phyloP scores from a whole-genome alignment of 2,329 filamentous ascomycete genomes.

The Trichoderma guizhouense region DNA sequence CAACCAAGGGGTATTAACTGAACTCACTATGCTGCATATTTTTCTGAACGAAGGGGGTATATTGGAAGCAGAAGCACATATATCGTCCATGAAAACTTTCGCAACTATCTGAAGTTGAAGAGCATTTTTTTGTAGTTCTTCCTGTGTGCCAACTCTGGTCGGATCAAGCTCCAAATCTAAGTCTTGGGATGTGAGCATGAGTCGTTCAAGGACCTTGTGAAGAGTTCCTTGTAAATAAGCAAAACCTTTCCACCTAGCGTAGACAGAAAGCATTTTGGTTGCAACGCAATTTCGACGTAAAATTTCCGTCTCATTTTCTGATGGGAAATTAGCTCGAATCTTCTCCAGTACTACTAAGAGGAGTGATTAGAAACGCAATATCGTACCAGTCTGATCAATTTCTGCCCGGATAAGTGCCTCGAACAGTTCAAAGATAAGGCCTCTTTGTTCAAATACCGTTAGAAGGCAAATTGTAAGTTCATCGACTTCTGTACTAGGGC shows the following conservation, averaged over 20 bases:
- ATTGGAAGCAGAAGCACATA: slow-evolving; percentile 58
- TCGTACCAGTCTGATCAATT: slow-evolving; percentile 59
- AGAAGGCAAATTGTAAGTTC: slow-evolving; percentile 65
- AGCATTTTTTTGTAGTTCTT: slow-evolving; percentile 65
- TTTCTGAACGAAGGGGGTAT: slow-evolving; percentile 63
- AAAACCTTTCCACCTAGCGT: slow-evolving; percentile 68
- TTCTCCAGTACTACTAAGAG: not conserved
- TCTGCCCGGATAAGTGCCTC: slow-evolving; percentile 67
- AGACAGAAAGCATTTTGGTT: slow-evolving; percentile 70
- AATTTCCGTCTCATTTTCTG: slow-evolving; percentile 65
- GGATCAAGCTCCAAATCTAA: slow-evolving; percentile 67
- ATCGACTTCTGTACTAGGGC: slow-evolving; percentile 65
- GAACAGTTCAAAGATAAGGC: slow-evolving; percentile 59
- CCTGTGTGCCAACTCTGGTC: slow-evolving; percentile 54
- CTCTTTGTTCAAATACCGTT: slow-evolving; percentile 67
- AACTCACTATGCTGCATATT: slow-evolving; percentile 62
- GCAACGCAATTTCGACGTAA: slow-evolving; percentile 66
- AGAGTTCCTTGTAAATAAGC: slow-evolving; percentile 61
- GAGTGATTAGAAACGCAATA: not conserved
- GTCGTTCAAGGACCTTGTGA: slow-evolving; percentile 62
- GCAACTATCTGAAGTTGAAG: slow-evolving; percentile 64
- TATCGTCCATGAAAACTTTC: slow-evolving; percentile 69
- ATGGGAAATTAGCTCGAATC: slow-evolving; percentile 14
- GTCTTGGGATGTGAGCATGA: slow-evolving; percentile 65
- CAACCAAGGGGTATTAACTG: not conserved